Percentiles rank a stretch among this genome's conserved stretches.
phyloP scores from a whole-genome alignment of 345 rosid species.

The Orychophragmus violaceus region DNA sequence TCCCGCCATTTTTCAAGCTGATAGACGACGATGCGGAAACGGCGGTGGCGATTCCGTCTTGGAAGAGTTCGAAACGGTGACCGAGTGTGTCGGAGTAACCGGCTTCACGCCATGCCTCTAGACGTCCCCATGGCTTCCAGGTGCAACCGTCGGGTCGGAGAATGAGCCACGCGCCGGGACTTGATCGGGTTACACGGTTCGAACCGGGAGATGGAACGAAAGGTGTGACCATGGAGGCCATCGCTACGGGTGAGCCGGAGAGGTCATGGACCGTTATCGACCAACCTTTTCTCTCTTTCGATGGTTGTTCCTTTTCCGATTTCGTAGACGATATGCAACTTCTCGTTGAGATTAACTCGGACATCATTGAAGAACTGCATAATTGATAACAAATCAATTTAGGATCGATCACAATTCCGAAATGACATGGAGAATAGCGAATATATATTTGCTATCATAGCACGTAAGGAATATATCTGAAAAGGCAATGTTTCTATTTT shows the following conservation, averaged over 20 bases:
- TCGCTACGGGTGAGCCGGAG: conserved; percentile 94
- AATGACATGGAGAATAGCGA: not conserved
- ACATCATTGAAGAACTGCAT: conserved; percentile 55
- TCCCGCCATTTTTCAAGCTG: conserved; percentile 69
- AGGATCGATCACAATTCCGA: not conserved
- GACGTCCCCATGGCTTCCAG: conserved; percentile 96
- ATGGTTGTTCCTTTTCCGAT: conserved; percentile 46
- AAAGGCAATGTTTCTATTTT: conserved; percentile 18
- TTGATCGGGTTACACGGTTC: conserved; percentile 68
- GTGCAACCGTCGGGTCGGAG: conserved; percentile 73
- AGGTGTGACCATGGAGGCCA: conserved; percentile 98
- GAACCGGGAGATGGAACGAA: conserved; percentile 89
- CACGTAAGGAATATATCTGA: conserved; percentile 21
- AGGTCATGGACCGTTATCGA: conserved; percentile 86
- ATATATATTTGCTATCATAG: not conserved
- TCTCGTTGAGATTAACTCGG: conserved; percentile 28
- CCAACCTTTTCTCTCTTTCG: conserved; percentile 91
- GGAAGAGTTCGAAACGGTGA: conserved; percentile 71
- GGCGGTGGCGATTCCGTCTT: conserved; percentile 44
- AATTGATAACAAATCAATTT: not conserved
- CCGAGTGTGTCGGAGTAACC: conserved; percentile 55
- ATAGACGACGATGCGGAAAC: conserved; percentile 40
- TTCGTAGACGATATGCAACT: conserved; percentile 51
- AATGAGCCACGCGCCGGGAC: conserved; percentile 94
- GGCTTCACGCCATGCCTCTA: conserved; percentile 84